These are phyloP conservation scores for Fragilaria crotonensis DNA, from an alignment of 108 stramenopile species.

Conservation along the genomic window DNA sequence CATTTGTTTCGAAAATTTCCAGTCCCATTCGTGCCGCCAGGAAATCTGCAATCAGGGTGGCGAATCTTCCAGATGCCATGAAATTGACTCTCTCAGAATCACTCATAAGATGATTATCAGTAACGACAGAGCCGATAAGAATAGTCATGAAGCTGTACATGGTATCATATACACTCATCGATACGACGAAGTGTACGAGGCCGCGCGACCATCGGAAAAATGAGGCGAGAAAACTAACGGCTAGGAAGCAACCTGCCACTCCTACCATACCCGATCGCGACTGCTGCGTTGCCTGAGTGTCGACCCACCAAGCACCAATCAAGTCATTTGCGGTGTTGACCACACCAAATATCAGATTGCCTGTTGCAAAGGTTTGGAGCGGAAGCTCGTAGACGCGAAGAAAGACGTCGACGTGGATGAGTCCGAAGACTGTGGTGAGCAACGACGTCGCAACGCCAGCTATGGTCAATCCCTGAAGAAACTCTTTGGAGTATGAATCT, in stretches of 20 bases:
- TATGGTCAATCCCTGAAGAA: constrained; percentile 20
- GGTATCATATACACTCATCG: constrained; percentile 36
- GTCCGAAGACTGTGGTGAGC: constrained; percentile 24
- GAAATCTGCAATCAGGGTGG: constrained; percentile 28
- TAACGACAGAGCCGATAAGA: constrained; percentile 28
- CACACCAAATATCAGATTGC: constrained; percentile 26
- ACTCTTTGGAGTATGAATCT: background rate
- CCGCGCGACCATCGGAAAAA: constrained; percentile 24
- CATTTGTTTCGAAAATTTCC: constrained; percentile 25
- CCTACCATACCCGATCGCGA: constrained; percentile 32
- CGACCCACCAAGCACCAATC: constrained; percentile 28
- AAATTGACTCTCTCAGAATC: constrained; percentile 34
- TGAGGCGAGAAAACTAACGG: constrained; percentile 30
- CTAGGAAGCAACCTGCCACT: constrained; percentile 20
- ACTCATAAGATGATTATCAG: constrained; percentile 39
- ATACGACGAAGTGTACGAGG: constrained; percentile 27
- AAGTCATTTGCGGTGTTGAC: constrained; percentile 31
- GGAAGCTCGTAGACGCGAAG: constrained; percentile 33
- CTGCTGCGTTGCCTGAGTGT: constrained; percentile 18
- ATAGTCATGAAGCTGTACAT: constrained; percentile 28
- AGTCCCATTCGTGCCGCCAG: constrained; percentile 27
- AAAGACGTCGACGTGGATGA: constrained; percentile 44
- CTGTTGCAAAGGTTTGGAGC: constrained; percentile 22
- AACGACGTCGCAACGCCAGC: constrained; percentile 25
- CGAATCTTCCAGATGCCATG: constrained; percentile 30